Base-by-base conservation (phyloP, 179 eudicot genomes). In the Amaranthus tricolor region DNA sequence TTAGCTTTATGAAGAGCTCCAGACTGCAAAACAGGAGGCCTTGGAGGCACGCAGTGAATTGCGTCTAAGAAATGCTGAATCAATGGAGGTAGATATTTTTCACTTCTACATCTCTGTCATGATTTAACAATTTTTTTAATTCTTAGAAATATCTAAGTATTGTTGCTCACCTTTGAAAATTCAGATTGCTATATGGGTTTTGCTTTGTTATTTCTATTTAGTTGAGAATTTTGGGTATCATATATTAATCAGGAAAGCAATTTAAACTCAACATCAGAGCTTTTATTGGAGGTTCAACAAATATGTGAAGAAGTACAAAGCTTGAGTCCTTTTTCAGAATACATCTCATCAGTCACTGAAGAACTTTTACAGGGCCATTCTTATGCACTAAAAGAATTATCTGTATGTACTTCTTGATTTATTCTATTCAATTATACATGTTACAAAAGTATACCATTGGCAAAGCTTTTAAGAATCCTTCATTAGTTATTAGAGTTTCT, bases 1-100 rank as follows among this genome's bases (percentile, higher is more conserved):
- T 68, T 68, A 92, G 98, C 89, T 94, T 59, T 79, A 76, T 77
- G 77, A 76, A 73, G 91, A 88, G 80, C 89, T 92, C 64, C 77
- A 84, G 63, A 77, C 76, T 80, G 90, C 90, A 47, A 84, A 83
- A 73, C 87, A 87, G 77, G 96, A 90, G 72, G 94, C 89, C 50
- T 86, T 78, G 73, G 64, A 82, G 60, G 94, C 91, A 75, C 75
- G 72, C 63, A 83, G 81, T 64, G 82, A 83, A 77, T 83, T 86
- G 48, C 63, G 70, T 74, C 84, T 80, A 75, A 79, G 47, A 50
- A 48, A 77, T 66, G 67, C 65, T 62, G 77, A 74, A 77, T 43
- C 63, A 76, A 31, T 51, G 68, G 79, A 83, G 81, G 86, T 84
- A 84, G 47, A 77, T 73, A 78, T 70, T 72, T 20, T n/a, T 45